Evolutionary conservation across 75 land plant genomes (phyloP).

Genomic region (Ceratopteris richardii): DNA sequence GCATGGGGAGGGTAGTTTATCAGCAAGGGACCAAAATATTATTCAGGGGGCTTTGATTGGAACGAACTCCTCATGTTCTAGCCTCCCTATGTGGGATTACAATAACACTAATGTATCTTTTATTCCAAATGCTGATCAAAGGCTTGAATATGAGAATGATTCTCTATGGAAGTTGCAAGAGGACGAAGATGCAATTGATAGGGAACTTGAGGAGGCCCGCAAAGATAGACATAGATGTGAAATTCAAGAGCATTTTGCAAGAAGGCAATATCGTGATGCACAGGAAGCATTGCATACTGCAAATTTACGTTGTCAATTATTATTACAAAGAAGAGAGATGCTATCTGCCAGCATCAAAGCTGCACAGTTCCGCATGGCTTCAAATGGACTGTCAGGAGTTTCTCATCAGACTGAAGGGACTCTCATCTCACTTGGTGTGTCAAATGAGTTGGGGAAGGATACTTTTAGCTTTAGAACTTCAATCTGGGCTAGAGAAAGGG

Average conservation of each 20-base stretch:
- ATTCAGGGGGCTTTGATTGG: slow-evolving; percentile 1
- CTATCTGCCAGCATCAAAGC: slow-evolving; percentile 32
- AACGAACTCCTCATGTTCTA: background rate
- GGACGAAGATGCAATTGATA: slow-evolving; percentile 55
- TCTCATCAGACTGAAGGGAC: background rate
- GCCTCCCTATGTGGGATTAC: background rate
- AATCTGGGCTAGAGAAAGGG: background rate
- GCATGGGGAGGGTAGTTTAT: background rate
- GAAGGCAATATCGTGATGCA: slow-evolving; percentile 61
- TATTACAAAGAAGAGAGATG: slow-evolving; percentile 47
- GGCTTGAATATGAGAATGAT: background rate
- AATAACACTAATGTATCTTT: background rate
- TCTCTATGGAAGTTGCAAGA: slow-evolving; percentile 11
- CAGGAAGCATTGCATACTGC: slow-evolving; percentile 52
- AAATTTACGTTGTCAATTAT: slow-evolving; percentile 44
- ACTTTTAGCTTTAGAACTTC: background rate
- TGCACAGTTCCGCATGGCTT: background rate
- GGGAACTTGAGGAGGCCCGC: slow-evolving; percentile 69
- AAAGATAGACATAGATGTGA: slow-evolving; percentile 58
- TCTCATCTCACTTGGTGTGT: background rate
- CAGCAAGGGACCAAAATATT: background rate
- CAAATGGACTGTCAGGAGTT: background rate
- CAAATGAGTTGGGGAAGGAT: background rate
- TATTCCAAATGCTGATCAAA: background rate
- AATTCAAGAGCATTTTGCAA: slow-evolving; percentile 60